Conservation (phyloP, 495 filamentous ascomycete genomes). For the Aspergillus carlsbadensis region DNA sequence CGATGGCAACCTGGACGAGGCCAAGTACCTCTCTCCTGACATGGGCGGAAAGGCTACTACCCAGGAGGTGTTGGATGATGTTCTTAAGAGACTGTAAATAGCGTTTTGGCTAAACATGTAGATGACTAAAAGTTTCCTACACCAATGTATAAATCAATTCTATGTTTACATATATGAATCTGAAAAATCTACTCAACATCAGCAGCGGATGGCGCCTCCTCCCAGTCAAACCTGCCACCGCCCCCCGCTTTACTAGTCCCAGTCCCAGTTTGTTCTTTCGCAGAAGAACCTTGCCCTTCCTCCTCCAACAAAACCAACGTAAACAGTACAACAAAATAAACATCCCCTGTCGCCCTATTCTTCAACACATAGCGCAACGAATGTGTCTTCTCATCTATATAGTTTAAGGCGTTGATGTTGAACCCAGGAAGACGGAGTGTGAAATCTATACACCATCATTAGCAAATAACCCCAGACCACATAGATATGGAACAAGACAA, state of each 20-base stretch:
- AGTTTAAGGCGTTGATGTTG: conserved; percentile 69
- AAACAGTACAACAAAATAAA: conserved; percentile 79
- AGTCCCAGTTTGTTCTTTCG: conserved; percentile 4
- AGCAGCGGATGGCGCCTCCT: conserved; percentile 19
- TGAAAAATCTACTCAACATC: conserved; percentile 21
- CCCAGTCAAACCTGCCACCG: conserved; percentile 29
- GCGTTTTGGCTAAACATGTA: not conserved
- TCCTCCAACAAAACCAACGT: conserved; percentile 52
- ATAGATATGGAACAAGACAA: not conserved
- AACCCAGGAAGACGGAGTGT: conserved; percentile 80
- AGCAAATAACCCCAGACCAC: not conserved
- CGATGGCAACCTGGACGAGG: conserved; percentile 86
- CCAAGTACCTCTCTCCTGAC: conserved; percentile 79
- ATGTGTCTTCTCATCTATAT: conserved; percentile 79
- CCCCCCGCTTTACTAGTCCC: conserved; percentile 13
- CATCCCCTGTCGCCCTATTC: conserved; percentile 63
- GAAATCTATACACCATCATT: conserved; percentile 52
- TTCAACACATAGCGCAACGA: conserved; percentile 84
- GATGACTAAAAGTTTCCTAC: conserved; percentile 3
- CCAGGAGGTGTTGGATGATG: conserved; percentile 84
- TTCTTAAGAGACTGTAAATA: conserved; percentile 76
- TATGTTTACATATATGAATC: not conserved
- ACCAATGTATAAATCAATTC: not conserved
- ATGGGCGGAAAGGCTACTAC: conserved; percentile 87
- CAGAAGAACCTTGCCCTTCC: not conserved